Evolutionary conservation across 495 filamentous ascomycete species (phyloP), one percentile per base, ranked within the genome.

Genomic region (Penicillium dipodomyicola): DNA sequence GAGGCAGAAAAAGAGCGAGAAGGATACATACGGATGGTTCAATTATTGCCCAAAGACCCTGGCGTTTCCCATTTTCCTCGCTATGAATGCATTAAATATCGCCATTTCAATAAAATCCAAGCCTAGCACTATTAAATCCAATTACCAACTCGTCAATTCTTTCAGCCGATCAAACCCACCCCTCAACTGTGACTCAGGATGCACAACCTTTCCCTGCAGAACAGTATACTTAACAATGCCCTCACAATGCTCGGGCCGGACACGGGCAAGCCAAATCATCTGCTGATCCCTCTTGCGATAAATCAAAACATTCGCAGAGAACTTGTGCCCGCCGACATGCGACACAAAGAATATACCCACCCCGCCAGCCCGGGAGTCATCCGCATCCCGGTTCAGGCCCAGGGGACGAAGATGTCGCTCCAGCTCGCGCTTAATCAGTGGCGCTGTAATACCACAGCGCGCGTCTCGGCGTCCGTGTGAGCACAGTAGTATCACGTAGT

Each of bases 311-410:
- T 98, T 98, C 1, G 94, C 94, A 7, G 84, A 82, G 68, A 91
- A 97, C 72, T 96, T 95, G 67, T 98, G 94, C 0, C 94, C 94
- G 11, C 94, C 94, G 0, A 97, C 90, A 69, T 98, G 94, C 55
- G 85, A 91, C 49, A 97, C 90, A 65, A 96, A 97, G 66, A 96
- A 94, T 35, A 98, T 89, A 3, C 91, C 94, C 1, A 89, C 91
- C 0, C 94, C 94, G 9, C 92, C 93, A 0, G 90, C 84, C 27
- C 93, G 71, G 63, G 89, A 85, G 68, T 97, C 94, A 53, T 90
- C 84, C 3, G 89, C 70, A 65, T 97, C 94, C n/a, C 94, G 85
- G 64, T 89, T 90, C 0, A 98, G 71, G 0, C 92, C 91, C 8
- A 90, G 75, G 0, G 90, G 86, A 4, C 91, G 87, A 35, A 98